Base-by-base conservation (phyloP, 305 asterid species). In the Andrographis paniculata region DNA sequence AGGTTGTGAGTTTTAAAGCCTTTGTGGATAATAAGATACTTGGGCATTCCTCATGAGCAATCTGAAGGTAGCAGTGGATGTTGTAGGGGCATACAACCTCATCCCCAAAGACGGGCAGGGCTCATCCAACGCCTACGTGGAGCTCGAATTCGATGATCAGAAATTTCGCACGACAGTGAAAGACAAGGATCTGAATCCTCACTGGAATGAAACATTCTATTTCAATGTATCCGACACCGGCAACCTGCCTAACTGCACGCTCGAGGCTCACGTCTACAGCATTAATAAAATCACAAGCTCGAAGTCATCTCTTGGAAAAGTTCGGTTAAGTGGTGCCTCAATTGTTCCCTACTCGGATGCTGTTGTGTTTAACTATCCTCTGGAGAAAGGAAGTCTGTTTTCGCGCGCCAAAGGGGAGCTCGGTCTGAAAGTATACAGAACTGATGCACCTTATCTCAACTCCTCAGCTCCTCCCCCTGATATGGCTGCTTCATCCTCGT, bases 21-120 rank as follows among this genome's bases (percentile, higher is more conserved):
- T 50, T 45, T 12, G 30, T 14, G 27, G 30, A 56, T 56, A 47
- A 14, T 53, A 17, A 48, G 23, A 42, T 40, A 49, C 48, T 64
- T 21, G 33, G 39, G 13, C 9, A 17, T 40, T 45, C 48, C 35
- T 53, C 43, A 84, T 88, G 95, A 76, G 51, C 70, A 82, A 77
- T 59, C 79, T 79, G 56, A 84, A 84, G 85, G 78, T 88, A 55
- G 97, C 76, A 7, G 94, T 84, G 64, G 94, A 82, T 66, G 94
- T 88, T 53, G 82, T 68, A 60, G 63, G 95, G 17, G 95, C 89
- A 50, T 82, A 79, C 78, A 76, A 84, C 65, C 93, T 88, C 31
- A 50, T 79, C 61, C 68, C 93, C 40, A 84, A 76, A 69, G 95
- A 88, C 45, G 95, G 97, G 49, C 74, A 74, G 48, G 95, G 95